These are phyloP conservation scores for Fibroporia radiculosa DNA, from an alignment of 768 basidiomycete genomes.

Conservation along the genomic window DNA sequence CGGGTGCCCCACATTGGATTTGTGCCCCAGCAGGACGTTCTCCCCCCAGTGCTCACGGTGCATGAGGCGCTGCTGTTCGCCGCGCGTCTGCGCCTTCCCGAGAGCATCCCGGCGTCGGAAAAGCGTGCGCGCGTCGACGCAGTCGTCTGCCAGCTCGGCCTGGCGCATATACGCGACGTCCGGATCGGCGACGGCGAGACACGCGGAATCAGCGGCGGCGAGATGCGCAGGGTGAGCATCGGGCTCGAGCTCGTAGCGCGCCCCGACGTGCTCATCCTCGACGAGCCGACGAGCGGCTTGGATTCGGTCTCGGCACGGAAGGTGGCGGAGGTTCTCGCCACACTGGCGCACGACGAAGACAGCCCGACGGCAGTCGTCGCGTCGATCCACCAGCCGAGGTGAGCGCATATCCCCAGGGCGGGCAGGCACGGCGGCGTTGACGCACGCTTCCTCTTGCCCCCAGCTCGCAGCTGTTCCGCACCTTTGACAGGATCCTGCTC, in stretches of 20 bases:
- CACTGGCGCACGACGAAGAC: conserved; percentile 61
- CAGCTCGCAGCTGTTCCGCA: conserved; percentile 77
- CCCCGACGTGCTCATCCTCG: conserved; percentile 79
- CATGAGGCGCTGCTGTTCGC: conserved; percentile 69
- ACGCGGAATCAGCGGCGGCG: conserved; percentile 86
- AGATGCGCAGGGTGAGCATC: conserved; percentile 85
- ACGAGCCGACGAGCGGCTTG: conserved; percentile 78
- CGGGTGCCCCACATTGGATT: conserved; percentile 67
- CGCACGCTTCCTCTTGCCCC: not conserved
- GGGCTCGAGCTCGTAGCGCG: conserved; percentile 81
- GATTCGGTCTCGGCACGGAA: conserved; percentile 85
- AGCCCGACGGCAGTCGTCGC: conserved; percentile 78
- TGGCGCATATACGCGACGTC: conserved; percentile 58
- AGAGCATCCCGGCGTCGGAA: conserved; percentile 51
- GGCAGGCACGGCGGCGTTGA: not conserved
- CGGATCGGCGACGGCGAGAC: conserved; percentile 69
- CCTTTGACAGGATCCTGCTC: conserved; percentile 75
- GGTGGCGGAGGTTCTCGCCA: conserved; percentile 68
- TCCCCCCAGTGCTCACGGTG: conserved; percentile 58
- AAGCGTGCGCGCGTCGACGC: conserved; percentile 61
- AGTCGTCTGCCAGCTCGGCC: conserved; percentile 73
- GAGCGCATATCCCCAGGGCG: conserved; percentile 10
- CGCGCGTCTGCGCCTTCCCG: conserved; percentile 77
- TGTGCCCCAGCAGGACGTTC: conserved; percentile 81
- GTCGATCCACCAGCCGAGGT: conserved; percentile 85